Base-by-base conservation (phyloP, 441 rosid species). In the Flueggea neowawraea region DNA sequence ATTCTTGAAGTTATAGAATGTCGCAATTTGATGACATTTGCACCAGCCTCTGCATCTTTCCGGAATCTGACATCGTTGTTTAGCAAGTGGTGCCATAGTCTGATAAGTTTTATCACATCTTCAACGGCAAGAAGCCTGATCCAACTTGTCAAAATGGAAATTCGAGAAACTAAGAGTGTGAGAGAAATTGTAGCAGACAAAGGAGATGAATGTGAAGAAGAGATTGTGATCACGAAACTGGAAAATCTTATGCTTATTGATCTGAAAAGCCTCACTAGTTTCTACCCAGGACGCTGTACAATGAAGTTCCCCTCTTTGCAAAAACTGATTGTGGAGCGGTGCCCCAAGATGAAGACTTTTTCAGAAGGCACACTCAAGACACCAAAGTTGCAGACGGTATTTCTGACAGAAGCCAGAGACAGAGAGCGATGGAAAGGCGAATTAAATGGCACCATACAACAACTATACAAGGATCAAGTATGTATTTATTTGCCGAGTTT, bases 241-340 rank as follows among this genome's bases (percentile, higher is more conserved):
- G 4, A 51, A 6, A 51, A 6, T 16, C 54, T 51, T 2, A 51
- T 2, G 6, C 54, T 51, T 6, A 13, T 7, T 10, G 2, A 0
- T 16, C 41, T 67, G n/a, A 11, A 10, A 4, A 22, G 6, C n/a
- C 54, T 54, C 51, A 47, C 60, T 6, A 47, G 51, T 55, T 60
- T 67, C 13, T 67, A 52, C 60, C 28, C 55, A 0, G 33, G 48
- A 3, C 60, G 15, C 60, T 22, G 31, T 9, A 7, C 1, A 12
- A 41, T 68, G 45, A 50, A 3, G 12, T 68, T 68, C 17, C 72
- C 71, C 10, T 13, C 52, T 2, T 60, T 67, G 58, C 55, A 53
- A 31, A 6, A 48, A 10, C 17, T 50, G 15, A 14, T 17, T 3
- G 43, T 65, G 13, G 7, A n/a, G 12, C 2, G 36, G 0, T 65